Conservation (phyloP, 768 basidiomycete genomes). For the Amanita rubescens region DNA sequence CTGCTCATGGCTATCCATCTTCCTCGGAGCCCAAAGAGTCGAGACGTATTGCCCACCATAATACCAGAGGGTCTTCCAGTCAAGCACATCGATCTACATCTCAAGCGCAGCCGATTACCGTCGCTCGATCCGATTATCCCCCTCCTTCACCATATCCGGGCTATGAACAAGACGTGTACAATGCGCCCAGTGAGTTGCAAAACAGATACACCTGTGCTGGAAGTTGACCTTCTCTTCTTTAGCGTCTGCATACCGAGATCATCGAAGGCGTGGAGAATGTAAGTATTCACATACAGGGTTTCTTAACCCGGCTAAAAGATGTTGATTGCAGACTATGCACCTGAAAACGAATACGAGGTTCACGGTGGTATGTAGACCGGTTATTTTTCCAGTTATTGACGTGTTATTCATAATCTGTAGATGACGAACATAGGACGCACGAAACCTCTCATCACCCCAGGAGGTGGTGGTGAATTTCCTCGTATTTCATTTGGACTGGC, state of each 20-base stretch:
- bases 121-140: conserved; percentile 16
- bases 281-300: not conserved
- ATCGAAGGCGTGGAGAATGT: conserved; percentile 14
- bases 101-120: conserved; percentile 10
- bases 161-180: conserved; percentile 12
- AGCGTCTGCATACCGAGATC: conserved; percentile 13
- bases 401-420: not conserved
- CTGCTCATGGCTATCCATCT: conserved; percentile 23
- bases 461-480: not conserved
- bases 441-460: conserved; percentile 7
- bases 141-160: conserved; percentile 20
- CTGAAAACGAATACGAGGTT: not conserved
- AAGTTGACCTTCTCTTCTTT: conserved; percentile 1
- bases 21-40: conserved; percentile 10
- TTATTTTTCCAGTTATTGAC: not conserved
- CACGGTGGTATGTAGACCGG: not conserved
- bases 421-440: conserved; percentile 2
- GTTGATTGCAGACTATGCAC: not conserved
- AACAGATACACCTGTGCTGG: not conserved
- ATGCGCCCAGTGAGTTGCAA: conserved; percentile 16
- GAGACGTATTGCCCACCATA: conserved; percentile 10
- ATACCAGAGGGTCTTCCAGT: conserved; percentile 12
- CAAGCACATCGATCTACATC: too few relatives aligned
- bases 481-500: too few relatives aligned
- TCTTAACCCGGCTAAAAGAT: conserved; percentile 7